A percentile compares a stretch with the other conserved stretches of the same genome.
phyloP scores from a whole-genome alignment of 108 stramenopile species.

The Aurantiochytrium sp. region DNA sequence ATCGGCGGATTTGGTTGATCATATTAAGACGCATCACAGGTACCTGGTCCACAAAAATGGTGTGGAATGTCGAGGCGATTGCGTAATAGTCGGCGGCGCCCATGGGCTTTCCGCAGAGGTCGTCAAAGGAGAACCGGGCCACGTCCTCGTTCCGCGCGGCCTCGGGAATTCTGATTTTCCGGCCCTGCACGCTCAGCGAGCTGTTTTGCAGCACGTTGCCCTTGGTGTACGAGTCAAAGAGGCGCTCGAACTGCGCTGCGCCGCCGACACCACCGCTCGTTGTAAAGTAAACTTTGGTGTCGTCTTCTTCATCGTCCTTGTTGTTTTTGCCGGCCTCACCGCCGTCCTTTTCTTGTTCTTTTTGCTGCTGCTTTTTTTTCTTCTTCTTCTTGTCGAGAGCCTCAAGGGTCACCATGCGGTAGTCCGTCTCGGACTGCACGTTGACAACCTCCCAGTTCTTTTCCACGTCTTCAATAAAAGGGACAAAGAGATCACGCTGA shows the following conservation, averaged over 20 bases:
- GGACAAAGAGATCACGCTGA: conserved; percentile 85
- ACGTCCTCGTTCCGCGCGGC: neutral
- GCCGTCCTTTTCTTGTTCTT: neutral
- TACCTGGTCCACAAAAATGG: conserved; percentile 68
- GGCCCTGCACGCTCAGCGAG: neutral
- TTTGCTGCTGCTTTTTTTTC: neutral
- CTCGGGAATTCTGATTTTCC: neutral
- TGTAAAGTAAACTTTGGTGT: neutral
- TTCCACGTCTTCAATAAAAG: conserved; percentile 75
- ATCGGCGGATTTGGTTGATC: conserved; percentile 75
- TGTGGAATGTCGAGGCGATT: conserved; percentile 70
- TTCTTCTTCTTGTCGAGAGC: neutral
- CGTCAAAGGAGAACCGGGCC: conserved; percentile 71
- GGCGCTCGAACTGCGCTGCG: neutral
- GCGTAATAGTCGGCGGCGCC: conserved; percentile 85
- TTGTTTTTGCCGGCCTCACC: neutral
- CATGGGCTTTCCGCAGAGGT: conserved; percentile 73
- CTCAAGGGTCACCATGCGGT: conserved; percentile 29
- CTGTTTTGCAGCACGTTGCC: neutral
- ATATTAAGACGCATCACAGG: conserved; percentile 63
- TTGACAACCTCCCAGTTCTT: conserved; percentile 64
- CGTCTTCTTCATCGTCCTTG: neutral
- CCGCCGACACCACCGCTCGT: neutral
- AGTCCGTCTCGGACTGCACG: conserved; percentile 57
- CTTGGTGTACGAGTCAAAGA: neutral